Percentiles rank a stretch among this genome's conserved stretches.
These are phyloP conservation scores for Sporodiniella umbellata DNA, from an alignment of 371 early-diverging fungal species.

Conservation along the genomic window DNA sequence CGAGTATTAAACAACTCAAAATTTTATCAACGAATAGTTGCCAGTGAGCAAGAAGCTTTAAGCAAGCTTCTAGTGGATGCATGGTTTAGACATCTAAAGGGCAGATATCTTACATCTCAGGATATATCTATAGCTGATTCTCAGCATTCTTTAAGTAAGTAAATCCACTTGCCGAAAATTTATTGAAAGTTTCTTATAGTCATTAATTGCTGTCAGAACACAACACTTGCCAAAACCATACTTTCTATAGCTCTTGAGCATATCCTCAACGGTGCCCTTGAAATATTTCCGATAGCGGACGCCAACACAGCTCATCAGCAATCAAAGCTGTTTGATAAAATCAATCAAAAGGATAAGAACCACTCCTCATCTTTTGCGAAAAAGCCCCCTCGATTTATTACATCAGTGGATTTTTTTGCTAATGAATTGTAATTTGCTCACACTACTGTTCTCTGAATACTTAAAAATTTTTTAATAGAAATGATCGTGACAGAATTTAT, in stretches of 20 bases:
- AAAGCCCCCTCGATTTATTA: conserved; percentile 37
- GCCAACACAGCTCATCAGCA: conserved; percentile 23
- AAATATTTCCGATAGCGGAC: conserved; percentile 33
- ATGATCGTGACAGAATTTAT: conserved; percentile 30
- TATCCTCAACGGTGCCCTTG: conserved; percentile 38
- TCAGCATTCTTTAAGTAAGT: conserved; percentile 26
- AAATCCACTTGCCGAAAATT: no score
- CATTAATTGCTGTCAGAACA: conserved; percentile 27
- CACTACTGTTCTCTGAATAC: background rate
- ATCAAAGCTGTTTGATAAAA: conserved; percentile 21
- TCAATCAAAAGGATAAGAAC: conserved; percentile 3
- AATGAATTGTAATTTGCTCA: conserved; percentile 19
- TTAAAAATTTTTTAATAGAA: conserved; percentile 4
- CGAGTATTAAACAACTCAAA: conserved; percentile 28
- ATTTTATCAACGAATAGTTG: conserved; percentile 28
- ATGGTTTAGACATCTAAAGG: conserved; percentile 44
- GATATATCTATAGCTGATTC: conserved; percentile 15
- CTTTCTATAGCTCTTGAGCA: conserved; percentile 23
- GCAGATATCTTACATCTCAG: conserved; percentile 20
- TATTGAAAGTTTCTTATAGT: no score
- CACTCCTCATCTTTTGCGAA: background rate
- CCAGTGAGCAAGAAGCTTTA: conserved; percentile 10
- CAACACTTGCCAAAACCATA: conserved; percentile 24
- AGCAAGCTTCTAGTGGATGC: conserved; percentile 29
- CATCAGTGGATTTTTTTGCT: conserved; percentile 10